A percentile compares a stretch with the other conserved stretches of the same genome.
These are phyloP conservation scores for Mycena olivaceomarginata DNA, from an alignment of 768 basidiomycete species.

Conservation along the genomic window DNA sequence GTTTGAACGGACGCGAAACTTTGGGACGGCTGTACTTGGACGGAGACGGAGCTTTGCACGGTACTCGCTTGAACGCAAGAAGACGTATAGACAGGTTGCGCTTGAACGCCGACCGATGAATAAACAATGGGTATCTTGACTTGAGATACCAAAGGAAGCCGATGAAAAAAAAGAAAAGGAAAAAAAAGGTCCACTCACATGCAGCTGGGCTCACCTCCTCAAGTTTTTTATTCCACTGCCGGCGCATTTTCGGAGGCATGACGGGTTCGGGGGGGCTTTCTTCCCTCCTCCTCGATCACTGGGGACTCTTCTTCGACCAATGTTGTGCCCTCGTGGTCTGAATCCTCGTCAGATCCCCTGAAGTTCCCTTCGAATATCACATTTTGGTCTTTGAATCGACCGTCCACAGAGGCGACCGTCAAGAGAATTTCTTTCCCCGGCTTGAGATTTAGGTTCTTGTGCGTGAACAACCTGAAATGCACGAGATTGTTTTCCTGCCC, in stretches of 20 bases:
- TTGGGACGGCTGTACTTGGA: conserved; percentile 46
- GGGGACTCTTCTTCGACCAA: conserved; percentile 57
- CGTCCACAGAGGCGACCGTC: conserved; percentile 72
- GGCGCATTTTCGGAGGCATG: conserved; percentile 80
- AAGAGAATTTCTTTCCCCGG: conserved; percentile 84
- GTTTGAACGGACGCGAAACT: conserved; percentile 44
- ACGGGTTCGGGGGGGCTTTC: conserved; percentile 54
- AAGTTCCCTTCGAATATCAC: conserved; percentile 77
- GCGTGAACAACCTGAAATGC: conserved; percentile 80
- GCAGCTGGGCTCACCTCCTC: conserved; percentile 63
- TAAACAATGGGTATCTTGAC: conserved; percentile 46
- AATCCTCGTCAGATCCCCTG: conserved; percentile 55
- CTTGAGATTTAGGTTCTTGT: conserved; percentile 82
- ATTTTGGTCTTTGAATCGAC: conserved; percentile 72
- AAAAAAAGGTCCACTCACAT: conserved; percentile 58
- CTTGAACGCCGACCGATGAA: conserved; percentile 60
- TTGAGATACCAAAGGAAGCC: conserved; percentile 25
- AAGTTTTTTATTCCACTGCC: conserved; percentile 72
- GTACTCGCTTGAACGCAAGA: conserved; percentile 60
- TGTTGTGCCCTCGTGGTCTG: conserved; percentile 58
- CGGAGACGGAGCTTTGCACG: conserved; percentile 40
- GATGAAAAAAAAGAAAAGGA: conserved; percentile 9
- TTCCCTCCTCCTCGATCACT: conserved; percentile 60
- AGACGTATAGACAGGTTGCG: conserved; percentile 55
- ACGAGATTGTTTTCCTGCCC: conserved; percentile 61